Conservation (phyloP, 164 flowering plant genomes). For the Paratinospora sagittata region DNA sequence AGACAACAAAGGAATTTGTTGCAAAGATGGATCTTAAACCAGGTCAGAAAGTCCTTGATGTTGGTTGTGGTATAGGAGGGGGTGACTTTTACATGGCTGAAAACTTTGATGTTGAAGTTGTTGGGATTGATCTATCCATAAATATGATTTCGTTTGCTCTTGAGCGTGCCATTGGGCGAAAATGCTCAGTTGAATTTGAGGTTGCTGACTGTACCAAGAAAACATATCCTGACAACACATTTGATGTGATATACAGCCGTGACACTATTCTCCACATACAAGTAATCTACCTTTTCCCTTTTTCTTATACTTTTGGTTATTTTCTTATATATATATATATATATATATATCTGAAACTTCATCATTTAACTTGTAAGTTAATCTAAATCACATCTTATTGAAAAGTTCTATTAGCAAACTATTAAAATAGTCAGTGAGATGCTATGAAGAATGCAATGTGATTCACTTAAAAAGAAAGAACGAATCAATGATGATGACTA, state of each 20-base stretch:
- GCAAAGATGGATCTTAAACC: constrained; percentile 75
- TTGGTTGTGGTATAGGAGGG: constrained; percentile 99
- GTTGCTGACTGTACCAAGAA: constrained; percentile 94
- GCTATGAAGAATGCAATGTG: background rate
- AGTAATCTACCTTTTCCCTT: constrained; percentile 29
- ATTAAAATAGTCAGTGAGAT: background rate
- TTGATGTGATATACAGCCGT: constrained; percentile 95
- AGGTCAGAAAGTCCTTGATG: constrained; percentile 96
- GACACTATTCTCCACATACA: constrained; percentile 95
- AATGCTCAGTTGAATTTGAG: constrained; percentile 88
- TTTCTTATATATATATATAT: background rate
- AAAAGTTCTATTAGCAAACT: background rate
- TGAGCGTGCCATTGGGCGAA: constrained; percentile 90
- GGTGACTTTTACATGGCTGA: constrained; percentile 99
- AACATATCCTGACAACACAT: constrained; percentile 63
- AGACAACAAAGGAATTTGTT: constrained; percentile 93
- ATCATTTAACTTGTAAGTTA: background rate
- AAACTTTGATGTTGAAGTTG: constrained; percentile 71
- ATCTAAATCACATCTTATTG: background rate
- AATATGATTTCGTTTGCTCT: constrained; percentile 96
- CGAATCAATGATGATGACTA: too few species aligned
- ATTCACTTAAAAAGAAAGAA: too few species aligned
- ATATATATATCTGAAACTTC: background rate
- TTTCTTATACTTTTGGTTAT: background rate
- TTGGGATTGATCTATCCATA: constrained; percentile 91